Base-by-base conservation (phyloP, 2,329 filamentous ascomycete genomes). In the Chaetomiaceae sp. region DNA sequence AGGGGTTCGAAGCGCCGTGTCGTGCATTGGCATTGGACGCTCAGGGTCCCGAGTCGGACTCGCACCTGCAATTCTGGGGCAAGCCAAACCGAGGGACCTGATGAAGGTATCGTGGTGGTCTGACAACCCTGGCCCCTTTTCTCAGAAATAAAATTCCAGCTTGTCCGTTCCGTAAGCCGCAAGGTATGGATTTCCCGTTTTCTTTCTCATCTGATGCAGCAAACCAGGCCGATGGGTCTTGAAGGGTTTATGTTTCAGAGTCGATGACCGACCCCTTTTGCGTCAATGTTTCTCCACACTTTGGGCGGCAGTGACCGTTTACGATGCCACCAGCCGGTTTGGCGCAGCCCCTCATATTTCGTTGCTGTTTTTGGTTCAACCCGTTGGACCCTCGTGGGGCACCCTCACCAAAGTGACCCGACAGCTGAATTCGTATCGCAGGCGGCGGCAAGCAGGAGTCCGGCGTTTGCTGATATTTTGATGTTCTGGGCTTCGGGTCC, bases 11-110 rank as follows among this genome's bases (percentile, higher is more conserved):
- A 54, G 49, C 51, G 45, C 51, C 40, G 48, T 33, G 39, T 47
- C 17, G 37, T 50, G 50, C 46, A 27, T 51, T 22, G 47, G 50
- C 46, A 58, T 56, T 57, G 57, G 51, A 57, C 31, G 45, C 29
- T 34, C 25, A 40, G 34, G 36, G 36, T 14, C 36, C 29, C 27
- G 31, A 42, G 34, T 53, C 43, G 36, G 42, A 38, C 34, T 51
- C 19, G 31, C 14, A 34, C 12, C 17, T 31, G 39, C 22, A 51
- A 19, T 15, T 43, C 42, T 43, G 47, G 47, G 47, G 25, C 36
- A 29, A 31, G 27, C 15, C 20, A 15, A 4, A 39, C 40, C 22
- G 25, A 45, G 34, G 40, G n/a, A n/a, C n/a, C n/a, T n/a, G n/a
- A n/a, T n/a, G n/a, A n/a, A n/a, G n/a, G n/a, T n/a, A n/a, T n/a